These are phyloP conservation scores for Chlorella sorokiniana DNA, from an alignment of 139 green algal genomes.

Conservation along the genomic window DNA sequence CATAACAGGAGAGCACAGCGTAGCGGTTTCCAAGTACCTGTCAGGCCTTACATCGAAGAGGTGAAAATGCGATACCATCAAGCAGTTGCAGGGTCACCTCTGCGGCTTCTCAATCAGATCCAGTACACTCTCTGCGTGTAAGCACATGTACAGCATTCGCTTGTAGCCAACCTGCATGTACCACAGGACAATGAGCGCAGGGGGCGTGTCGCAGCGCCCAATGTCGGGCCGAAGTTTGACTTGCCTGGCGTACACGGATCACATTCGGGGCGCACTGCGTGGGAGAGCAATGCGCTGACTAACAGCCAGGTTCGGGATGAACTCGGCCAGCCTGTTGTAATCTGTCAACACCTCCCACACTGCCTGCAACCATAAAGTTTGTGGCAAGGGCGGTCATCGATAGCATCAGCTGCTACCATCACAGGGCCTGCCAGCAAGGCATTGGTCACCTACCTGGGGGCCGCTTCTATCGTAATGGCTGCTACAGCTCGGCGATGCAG, in stretches of 20 bases:
- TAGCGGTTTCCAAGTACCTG: background rate
- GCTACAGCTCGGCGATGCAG: conserved; percentile 59
- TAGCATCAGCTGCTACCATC: background rate
- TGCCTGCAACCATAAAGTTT: conserved; percentile 4
- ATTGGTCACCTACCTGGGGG: conserved; percentile 6
- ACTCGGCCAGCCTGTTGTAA: conserved; percentile 58
- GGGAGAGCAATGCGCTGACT: conserved; percentile 51
- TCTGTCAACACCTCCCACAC: conserved; percentile 40
- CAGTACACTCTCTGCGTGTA: conserved; percentile 62
- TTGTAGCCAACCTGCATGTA: conserved; percentile 62
- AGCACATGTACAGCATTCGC: conserved; percentile 61
- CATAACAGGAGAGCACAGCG: background rate
- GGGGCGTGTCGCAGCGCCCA: background rate
- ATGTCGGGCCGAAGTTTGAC: background rate
- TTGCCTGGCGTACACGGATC: conserved; percentile 49
- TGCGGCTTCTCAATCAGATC: conserved; percentile 59
- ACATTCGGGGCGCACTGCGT: conserved; percentile 32
- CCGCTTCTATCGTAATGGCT: conserved; percentile 48
- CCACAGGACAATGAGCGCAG: no score
- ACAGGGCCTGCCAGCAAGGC: background rate
- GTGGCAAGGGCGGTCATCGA: background rate
- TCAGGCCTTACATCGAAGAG: background rate
- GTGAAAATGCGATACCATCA: background rate
- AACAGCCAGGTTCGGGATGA: conserved; percentile 63
- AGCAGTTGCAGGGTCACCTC: background rate